Base-by-base conservation (phyloP, 768 basidiomycete genomes). In the Lactifluus subvellereus region DNA sequence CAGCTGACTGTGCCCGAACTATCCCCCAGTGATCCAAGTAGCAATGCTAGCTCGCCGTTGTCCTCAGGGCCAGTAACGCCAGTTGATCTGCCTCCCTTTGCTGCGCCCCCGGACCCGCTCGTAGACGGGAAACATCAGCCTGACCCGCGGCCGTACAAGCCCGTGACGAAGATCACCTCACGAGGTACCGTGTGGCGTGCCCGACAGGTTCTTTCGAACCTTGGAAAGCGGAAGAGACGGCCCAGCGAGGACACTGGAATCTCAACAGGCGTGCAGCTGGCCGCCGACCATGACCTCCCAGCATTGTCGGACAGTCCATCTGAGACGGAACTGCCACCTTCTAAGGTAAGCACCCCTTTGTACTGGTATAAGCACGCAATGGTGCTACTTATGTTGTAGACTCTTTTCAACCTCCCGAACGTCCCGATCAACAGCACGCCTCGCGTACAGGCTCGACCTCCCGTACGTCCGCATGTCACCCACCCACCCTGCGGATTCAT, bases 41-140 rank as follows among this genome's bases (percentile, higher is more conserved):
- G 58, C 58, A 51, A 13, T 16, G 53, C 54, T 32, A 60, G 38
- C 33, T 60, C 62, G 32, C 62, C 62, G 8, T 51, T 59, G 32
- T 60, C 53, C 33, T 64, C 62, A 0, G 58, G 16, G 3, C 62
- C 62, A 0, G 62, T 51, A 9, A 60, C 62, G 5, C 58, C 54
- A 11, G 33, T 60, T 6, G 58, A 64, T 20, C 53, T 33, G 18
- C 58, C 42, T 6, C 32, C 38, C 32, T 49, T 59, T 37, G n/a
- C 52, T 0, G 11, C 47, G 4, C 38, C 47, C 10, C 22, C 47
- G 0, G 54, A 64, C 38, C 53, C 62, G 47, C 58, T 59, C 30
- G 62, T 50, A 13, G 27, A 50, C 45, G 58, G 62, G 4, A 64
- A 64, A 7, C 62, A 60, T 16, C 62, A 64, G 62, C 62, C 58